Evolutionary conservation across 2,329 filamentous ascomycete genomes (phyloP).

Genomic region (Penicillium glabrum): DNA sequence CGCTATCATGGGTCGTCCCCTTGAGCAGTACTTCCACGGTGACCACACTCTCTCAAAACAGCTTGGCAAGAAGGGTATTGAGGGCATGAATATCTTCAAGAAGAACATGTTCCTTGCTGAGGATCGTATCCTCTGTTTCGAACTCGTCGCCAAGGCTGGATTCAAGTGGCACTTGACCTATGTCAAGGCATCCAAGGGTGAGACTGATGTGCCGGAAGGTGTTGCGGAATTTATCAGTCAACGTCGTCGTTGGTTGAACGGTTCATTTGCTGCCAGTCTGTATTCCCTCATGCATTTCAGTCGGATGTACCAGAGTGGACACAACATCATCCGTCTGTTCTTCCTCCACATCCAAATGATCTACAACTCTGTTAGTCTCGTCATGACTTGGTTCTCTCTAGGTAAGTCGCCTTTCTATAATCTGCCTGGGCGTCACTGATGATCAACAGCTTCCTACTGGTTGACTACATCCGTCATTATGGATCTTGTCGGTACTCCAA

Average conservation of each 20-base stretch:
- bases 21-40: constrained; percentile 99
- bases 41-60: constrained; percentile 94
- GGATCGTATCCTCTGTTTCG: constrained; percentile 98
- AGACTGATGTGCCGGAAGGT: constrained; percentile 97
- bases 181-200: constrained; percentile 96
- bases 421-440: neutral
- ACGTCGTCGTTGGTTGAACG: constrained; percentile 96
- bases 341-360: constrained; percentile 94
- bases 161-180: constrained; percentile 98
- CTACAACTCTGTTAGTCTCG: constrained; percentile 84
- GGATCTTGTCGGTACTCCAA: constrained; percentile 27
- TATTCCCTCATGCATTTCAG: constrained; percentile 97
- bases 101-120: constrained; percentile 99
- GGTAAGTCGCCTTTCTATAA: constrained; percentile 38
- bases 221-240: constrained; percentile 94
- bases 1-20: constrained; percentile 91
- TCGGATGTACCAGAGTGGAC: constrained; percentile 94
- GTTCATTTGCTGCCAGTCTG: constrained; percentile 92
- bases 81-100: constrained; percentile 99
- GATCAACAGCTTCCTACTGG: constrained; percentile 23
- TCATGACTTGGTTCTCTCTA: constrained; percentile 83
- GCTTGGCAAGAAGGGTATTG: constrained; percentile 96
- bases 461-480: constrained; percentile 26
- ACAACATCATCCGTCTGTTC: constrained; percentile 96
- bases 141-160: constrained; percentile 93